Evolutionary conservation across 2,329 filamentous ascomycete species (phyloP).

Genomic region (Curvularia verruculosa): DNA sequence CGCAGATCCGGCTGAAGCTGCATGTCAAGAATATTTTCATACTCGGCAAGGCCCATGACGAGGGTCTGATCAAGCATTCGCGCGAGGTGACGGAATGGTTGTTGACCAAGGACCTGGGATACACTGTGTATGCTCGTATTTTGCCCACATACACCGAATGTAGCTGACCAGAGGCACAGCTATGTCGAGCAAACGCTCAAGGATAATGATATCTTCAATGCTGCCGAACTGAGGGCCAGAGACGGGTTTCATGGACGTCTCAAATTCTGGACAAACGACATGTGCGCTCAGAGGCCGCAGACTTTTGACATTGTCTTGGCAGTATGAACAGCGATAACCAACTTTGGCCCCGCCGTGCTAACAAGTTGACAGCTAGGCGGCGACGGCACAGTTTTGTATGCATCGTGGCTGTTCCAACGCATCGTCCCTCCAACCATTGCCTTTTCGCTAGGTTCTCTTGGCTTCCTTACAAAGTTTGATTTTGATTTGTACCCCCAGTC

Average conservation of each 20-base stretch:
- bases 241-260: constrained; percentile 65
- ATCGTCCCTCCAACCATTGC: constrained; percentile 93
- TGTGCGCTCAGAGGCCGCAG: constrained; percentile 79
- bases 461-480: constrained; percentile 96
- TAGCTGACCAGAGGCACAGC: constrained; percentile 30
- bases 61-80: constrained; percentile 76
- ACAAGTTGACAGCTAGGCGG: constrained; percentile 67
- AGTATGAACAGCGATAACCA: constrained; percentile 43
- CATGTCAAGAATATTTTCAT: constrained; percentile 84
- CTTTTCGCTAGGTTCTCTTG: constrained; percentile 88
- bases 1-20: constrained; percentile 81
- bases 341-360: background rate
- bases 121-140: constrained; percentile 67
- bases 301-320: constrained; percentile 94
- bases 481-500: constrained; percentile 75
- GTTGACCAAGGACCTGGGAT: constrained; percentile 71
- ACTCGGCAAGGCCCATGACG: constrained; percentile 89
- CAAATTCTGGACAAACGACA: constrained; percentile 80
- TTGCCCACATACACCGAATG: background rate
- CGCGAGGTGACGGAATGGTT: constrained; percentile 82
- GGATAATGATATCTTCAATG: constrained; percentile 75
- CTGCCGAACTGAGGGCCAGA: constrained; percentile 60
- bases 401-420: constrained; percentile 95
- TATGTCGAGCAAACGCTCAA: constrained; percentile 79
- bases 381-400: constrained; percentile 95